phyloP scores from a whole-genome alignment of 1,284 basidiomycete genomes.

The Malassezia slooffiae region DNA sequence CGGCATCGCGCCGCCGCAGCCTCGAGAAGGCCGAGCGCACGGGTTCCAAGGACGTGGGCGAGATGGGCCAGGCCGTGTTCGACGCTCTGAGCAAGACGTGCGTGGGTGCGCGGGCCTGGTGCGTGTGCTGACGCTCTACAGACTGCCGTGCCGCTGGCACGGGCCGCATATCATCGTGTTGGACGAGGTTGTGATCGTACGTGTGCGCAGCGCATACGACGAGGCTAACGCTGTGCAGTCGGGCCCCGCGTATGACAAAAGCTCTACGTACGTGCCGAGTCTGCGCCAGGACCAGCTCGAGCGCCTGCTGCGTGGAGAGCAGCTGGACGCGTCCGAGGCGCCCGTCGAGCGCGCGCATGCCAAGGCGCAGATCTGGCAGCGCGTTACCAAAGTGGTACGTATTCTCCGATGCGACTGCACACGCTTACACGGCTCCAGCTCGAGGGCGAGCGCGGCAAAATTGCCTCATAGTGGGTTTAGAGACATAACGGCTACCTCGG shows the following conservation, averaged over 20 bases:
- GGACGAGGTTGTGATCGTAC: conserved; percentile 41
- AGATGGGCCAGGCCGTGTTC: conserved; percentile 32
- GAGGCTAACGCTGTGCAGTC: conserved; percentile 9
- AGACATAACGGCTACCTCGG: no score
- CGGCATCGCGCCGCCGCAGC: conserved; percentile 24
- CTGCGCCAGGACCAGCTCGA: conserved; percentile 26
- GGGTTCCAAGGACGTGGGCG: conserved; percentile 28
- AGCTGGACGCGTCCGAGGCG: not conserved
- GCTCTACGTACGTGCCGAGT: conserved; percentile 32
- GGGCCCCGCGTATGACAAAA: conserved; percentile 28
- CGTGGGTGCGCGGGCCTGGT: conserved; percentile 15
- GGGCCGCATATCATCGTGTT: conserved; percentile 43
- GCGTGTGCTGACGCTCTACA: no score
- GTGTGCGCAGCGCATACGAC: not conserved
- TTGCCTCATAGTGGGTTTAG: not conserved
- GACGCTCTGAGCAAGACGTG: conserved; percentile 44
- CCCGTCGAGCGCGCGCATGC: conserved; percentile 23
- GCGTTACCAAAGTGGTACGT: conserved; percentile 40
- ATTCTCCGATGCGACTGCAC: no score
- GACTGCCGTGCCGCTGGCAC: conserved; percentile 43
- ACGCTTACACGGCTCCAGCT: conserved; percentile 5
- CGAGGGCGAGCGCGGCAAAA: conserved; percentile 8
- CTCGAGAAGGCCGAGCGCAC: conserved; percentile 21
- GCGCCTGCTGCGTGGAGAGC: conserved; percentile 19
- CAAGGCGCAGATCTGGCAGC: conserved; percentile 34